phyloP scores from a whole-genome alignment of 441 rosid species.

The Mallotus japonicus region DNA sequence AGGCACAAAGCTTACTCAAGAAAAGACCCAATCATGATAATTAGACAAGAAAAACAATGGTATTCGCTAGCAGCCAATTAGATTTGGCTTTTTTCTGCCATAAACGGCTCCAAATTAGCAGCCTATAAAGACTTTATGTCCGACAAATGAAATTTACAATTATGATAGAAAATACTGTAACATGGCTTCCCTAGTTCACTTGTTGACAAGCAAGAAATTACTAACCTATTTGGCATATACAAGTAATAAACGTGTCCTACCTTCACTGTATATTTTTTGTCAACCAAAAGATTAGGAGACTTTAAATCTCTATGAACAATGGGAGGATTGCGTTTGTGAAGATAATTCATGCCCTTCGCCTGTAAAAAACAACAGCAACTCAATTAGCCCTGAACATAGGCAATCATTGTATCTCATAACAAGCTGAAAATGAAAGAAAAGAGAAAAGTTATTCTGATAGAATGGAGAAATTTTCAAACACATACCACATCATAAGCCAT shows the following conservation, averaged over 20 bases:
- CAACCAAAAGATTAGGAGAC: constrained; percentile 96
- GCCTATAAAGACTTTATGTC: constrained; percentile 1
- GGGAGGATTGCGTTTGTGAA: constrained; percentile 90
- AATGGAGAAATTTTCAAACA: constrained; percentile 18
- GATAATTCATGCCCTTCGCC: constrained; percentile 99
- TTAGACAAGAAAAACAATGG: not conserved
- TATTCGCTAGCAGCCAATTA: not conserved
- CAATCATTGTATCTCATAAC: constrained; percentile 15
- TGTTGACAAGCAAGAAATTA: constrained; percentile 4
- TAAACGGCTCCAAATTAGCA: constrained; percentile 7
- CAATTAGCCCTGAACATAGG: constrained; percentile 18
- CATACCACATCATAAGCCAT: constrained; percentile 99
- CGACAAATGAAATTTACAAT: not conserved
- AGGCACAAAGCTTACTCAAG: constrained; percentile 3
- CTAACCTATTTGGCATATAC: not conserved
- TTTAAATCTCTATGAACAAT: constrained; percentile 97
- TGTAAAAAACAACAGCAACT: constrained; percentile 33
- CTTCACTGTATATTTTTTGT: constrained; percentile 96
- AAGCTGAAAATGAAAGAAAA: constrained; percentile 3
- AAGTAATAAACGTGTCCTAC: constrained; percentile 30
- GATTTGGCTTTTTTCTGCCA: not conserved
- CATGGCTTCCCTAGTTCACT: not conserved
- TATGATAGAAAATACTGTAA: not conserved
- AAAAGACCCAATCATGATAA: not conserved
- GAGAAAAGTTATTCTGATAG: not conserved